A percentile compares a stretch with the other conserved stretches of the same genome.
These are phyloP conservation scores for Pisolithus thermaeus DNA, from an alignment of 1,284 basidiomycete species.

Conservation along the genomic window DNA sequence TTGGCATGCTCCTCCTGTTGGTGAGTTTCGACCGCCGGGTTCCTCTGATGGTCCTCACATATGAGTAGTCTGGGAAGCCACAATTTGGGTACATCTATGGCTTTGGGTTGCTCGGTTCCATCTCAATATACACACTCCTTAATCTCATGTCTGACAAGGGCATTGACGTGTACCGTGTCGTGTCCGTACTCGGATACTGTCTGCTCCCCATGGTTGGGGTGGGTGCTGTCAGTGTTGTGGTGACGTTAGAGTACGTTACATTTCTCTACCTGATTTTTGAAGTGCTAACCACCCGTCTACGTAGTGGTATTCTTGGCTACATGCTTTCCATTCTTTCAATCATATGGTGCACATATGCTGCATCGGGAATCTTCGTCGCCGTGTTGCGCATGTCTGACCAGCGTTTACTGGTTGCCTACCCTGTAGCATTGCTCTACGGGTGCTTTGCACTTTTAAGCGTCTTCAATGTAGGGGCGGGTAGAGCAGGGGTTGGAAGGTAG, in stretches of 20 bases:
- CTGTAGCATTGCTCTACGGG: slow-evolving; percentile 85
- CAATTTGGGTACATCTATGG: slow-evolving; percentile 99
- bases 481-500: slow-evolving; percentile 25
- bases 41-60: slow-evolving; percentile 1
- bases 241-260: slow-evolving; percentile 76
- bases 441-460: slow-evolving; percentile 89
- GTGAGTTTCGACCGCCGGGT: slow-evolving; percentile 47
- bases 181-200: slow-evolving; percentile 96
- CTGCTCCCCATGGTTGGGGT: slow-evolving; percentile 97
- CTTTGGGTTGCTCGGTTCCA: slow-evolving; percentile 89
- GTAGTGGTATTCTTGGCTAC: slow-evolving; percentile 78
- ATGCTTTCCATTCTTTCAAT: slow-evolving; percentile 76
- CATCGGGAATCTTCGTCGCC: slow-evolving; percentile 90
- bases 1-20: slow-evolving; percentile 86
- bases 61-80: slow-evolving; percentile 84
- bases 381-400: slow-evolving; percentile 93
- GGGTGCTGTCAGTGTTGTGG: slow-evolving; percentile 81
- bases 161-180: slow-evolving; percentile 95
- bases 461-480: slow-evolving; percentile 52
- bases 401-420: slow-evolving; percentile 89
- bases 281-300: slow-evolving; percentile 11
- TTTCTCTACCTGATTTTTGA: background rate
- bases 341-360: slow-evolving; percentile 93
- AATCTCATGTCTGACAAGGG: slow-evolving; percentile 96
- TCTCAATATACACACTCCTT: slow-evolving; percentile 92